Evolutionary conservation across 1,284 basidiomycete genomes (phyloP).

Genomic region (Cryptococcus sp.): DNA sequence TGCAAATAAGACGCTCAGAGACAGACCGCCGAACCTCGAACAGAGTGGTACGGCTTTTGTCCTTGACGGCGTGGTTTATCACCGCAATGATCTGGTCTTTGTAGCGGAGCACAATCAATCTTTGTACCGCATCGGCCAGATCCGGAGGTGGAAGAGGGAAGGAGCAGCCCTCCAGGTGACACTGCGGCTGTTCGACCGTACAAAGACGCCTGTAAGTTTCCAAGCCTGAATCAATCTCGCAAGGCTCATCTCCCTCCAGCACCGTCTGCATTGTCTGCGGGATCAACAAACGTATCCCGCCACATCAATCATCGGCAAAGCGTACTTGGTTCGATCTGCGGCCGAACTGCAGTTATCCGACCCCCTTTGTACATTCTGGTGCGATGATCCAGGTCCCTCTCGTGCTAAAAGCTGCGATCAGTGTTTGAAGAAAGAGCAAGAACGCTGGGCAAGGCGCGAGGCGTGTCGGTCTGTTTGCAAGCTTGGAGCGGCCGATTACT

Average conservation of each 20-base stretch:
- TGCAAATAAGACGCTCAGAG: not conserved
- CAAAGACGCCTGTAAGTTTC: not conserved
- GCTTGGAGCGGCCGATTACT: slow-evolving; percentile 30
- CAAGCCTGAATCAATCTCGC: not conserved
- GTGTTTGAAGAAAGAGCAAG: no score
- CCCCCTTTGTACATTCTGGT: no score
- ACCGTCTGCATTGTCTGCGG: no score
- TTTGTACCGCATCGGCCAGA: slow-evolving; percentile 21
- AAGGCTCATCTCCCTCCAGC: no score
- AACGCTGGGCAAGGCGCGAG: no score
- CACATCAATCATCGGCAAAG: no score
- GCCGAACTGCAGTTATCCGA: no score
- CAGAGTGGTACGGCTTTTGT: not conserved
- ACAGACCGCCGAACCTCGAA: not conserved
- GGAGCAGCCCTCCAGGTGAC: not conserved
- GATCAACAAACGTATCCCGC: no score
- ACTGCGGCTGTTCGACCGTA: slow-evolving; percentile 3
- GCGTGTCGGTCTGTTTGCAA: slow-evolving; percentile 1
- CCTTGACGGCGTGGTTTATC: slow-evolving; percentile 11
- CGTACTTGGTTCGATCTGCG: no score
- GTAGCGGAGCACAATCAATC: slow-evolving; percentile 14
- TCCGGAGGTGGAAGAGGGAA: slow-evolving; percentile 1
- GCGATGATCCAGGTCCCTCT: no score
- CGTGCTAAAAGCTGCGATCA: no score
- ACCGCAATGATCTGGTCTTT: slow-evolving; percentile 26